Base-by-base conservation (phyloP, 805 yeast species). In the Ogataea naganishii region DNA sequence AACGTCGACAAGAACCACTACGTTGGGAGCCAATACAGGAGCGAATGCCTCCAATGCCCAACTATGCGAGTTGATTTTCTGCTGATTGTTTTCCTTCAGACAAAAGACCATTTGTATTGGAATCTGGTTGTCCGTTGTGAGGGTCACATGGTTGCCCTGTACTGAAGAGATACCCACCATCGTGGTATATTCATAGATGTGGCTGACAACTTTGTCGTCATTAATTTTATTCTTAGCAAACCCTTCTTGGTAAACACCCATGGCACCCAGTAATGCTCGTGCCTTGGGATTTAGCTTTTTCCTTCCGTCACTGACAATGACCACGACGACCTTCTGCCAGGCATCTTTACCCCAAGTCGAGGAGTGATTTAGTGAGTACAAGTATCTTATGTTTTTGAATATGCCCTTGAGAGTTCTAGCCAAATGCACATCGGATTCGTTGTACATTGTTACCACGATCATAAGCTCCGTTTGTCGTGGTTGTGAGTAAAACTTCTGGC, bases 11-110 rank as follows among this genome's bases (percentile, higher is more conserved):
- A 89, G 62, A 37, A 84, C 77, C 17, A 92, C 81, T 16, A 86
- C 80, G 30, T 75, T 76, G 4, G 98, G 97, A 30, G 80, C 67
- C 31, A 89, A 58, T 18, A 80, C 65, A 20, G 88, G 82, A 10
- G 86, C 83, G 60, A 89, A 84, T 2, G 95, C 94, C 54, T 89
- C 92, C 57, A 89, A 77, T 18, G 94, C 86, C 98, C 98, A 89
- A 44, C 96, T 70, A 58, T 89, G 98, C 3, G 96, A 85, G 55
- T 89, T 89, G 53, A 89, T 89, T 49, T 89, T 89, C 50, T 81
- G 77, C 41, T 80, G 75, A 53, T 89, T 89, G 47, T 77, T 75
- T 48, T 89, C 97, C 50, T 89, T 89, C 46, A 89, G 60, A 46
- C 96, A 89, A 53, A 88, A 88, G 16, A 89, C 53, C 56, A 92